phyloP scores from a whole-genome alignment of 176 grass and related monocot species.

The Oryza meyeriana region DNA sequence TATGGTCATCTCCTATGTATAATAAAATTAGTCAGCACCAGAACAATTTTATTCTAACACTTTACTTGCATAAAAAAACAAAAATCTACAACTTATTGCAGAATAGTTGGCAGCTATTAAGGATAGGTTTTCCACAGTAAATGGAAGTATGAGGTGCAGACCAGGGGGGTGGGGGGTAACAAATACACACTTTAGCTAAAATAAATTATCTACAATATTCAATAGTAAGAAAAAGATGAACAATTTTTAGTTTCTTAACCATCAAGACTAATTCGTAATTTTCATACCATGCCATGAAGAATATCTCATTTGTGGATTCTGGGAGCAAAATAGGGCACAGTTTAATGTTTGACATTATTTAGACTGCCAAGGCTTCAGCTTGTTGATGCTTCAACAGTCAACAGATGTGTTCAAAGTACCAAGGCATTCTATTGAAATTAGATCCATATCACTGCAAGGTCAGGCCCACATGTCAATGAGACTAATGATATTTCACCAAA shows the following conservation, averaged over 20 bases:
- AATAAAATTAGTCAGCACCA: slow-evolving; percentile 36
- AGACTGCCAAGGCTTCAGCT: neutral
- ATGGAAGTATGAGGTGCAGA: neutral
- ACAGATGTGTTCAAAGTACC: neutral
- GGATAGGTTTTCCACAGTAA: neutral
- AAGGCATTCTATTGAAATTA: slow-evolving; percentile 5
- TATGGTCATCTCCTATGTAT: slow-evolving; percentile 83
- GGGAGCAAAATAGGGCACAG: neutral
- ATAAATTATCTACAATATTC: neutral
- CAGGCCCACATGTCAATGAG: neutral
- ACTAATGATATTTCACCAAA: slow-evolving; percentile 7
- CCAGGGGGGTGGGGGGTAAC: neutral
- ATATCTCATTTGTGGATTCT: neutral
- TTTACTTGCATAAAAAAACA: slow-evolving; percentile 9
- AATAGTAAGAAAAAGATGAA: neutral
- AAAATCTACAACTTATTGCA: neutral
- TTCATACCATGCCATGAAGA: neutral
- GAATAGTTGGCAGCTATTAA: neutral
- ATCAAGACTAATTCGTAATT: neutral
- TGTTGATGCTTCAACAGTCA: neutral
- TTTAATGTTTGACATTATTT: neutral
- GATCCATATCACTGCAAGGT: neutral
- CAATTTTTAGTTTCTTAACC: neutral
- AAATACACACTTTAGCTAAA: neutral
- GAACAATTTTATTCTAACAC: slow-evolving; percentile 8